These are phyloP conservation scores for Tricladium varicosporioides DNA, from an alignment of 2,329 filamentous ascomycete genomes.

Conservation along the genomic window DNA sequence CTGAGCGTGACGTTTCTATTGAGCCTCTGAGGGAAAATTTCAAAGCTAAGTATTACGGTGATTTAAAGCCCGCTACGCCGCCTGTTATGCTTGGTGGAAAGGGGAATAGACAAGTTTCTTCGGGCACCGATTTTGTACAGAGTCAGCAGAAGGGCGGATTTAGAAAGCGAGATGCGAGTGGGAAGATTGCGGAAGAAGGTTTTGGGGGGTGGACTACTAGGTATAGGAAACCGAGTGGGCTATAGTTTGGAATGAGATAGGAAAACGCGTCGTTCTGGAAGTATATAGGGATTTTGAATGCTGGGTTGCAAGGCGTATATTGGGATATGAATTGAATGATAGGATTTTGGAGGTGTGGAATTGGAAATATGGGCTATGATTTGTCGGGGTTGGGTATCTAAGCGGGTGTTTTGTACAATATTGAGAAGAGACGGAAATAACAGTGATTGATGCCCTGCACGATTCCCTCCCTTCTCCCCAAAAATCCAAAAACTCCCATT, in stretches of 20 bases:
- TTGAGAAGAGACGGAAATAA: background rate
- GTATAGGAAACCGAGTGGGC: slow-evolving; percentile 39
- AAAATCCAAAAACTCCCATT: background rate
- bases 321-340: background rate
- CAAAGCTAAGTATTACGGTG: slow-evolving; percentile 58
- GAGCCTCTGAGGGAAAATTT: slow-evolving; percentile 37
- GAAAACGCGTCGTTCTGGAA: background rate
- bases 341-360: background rate
- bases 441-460: slow-evolving; percentile 2
- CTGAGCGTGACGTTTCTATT: slow-evolving; percentile 8
- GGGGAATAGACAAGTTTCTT: slow-evolving; percentile 50
- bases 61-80: slow-evolving; percentile 51
- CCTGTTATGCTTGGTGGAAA: slow-evolving; percentile 48
- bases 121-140: slow-evolving; percentile 52
- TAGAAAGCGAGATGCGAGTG: slow-evolving; percentile 62
- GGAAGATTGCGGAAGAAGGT: slow-evolving; percentile 72
- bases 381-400: slow-evolving; percentile 19
- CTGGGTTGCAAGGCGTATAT: slow-evolving; percentile 12
- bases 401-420: slow-evolving; percentile 7
- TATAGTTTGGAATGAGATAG: slow-evolving; percentile 4
- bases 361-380: background rate
- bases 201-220: slow-evolving; percentile 32
- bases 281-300: slow-evolving; percentile 1
- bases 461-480: background rate
- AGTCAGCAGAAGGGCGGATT: slow-evolving; percentile 19